phyloP scores from a whole-genome alignment of 2,329 filamentous ascomycete species.

The Beauveria scarabaeidicola region DNA sequence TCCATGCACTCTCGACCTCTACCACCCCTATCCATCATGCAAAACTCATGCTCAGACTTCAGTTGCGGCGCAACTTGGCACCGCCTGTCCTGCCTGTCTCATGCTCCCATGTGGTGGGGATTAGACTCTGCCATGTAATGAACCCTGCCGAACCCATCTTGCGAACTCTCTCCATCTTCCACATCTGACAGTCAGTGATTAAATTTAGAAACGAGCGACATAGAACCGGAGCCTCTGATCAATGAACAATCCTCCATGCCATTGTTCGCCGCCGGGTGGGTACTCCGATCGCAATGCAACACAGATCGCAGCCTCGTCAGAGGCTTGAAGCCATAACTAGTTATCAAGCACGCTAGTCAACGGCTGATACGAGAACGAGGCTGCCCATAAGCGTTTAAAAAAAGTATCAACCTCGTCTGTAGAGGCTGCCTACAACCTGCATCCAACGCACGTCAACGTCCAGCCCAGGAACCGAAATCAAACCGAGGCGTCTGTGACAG shows the following conservation, averaged over 20 bases:
- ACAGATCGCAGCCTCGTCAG: neutral
- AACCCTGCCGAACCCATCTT: too few relatives aligned
- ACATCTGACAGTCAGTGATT: too few relatives aligned
- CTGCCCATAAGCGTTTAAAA: neutral
- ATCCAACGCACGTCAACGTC: neutral
- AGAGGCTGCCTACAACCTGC: neutral
- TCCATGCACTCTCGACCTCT: too few relatives aligned
- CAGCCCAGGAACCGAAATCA: neutral
- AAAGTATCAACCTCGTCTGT: neutral
- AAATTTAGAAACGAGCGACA: neutral
- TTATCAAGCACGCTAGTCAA: neutral
- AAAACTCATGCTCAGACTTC: neutral
- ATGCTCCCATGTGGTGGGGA: neutral
- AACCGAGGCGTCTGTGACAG: neutral
- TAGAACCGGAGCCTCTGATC: neutral
- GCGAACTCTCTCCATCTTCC: too few relatives aligned
- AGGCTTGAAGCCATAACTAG: neutral
- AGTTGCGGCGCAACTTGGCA: constrained; percentile 1
- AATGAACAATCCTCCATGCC: neutral
- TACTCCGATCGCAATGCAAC: neutral
- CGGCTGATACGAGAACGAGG: neutral
- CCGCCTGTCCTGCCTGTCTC: neutral
- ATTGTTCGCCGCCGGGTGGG: neutral
- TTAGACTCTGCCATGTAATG: neutral
- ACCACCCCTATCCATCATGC: neutral